Evolutionary conservation across 129 eudicot species (phyloP).

Genomic region (Glebionis coronaria): DNA sequence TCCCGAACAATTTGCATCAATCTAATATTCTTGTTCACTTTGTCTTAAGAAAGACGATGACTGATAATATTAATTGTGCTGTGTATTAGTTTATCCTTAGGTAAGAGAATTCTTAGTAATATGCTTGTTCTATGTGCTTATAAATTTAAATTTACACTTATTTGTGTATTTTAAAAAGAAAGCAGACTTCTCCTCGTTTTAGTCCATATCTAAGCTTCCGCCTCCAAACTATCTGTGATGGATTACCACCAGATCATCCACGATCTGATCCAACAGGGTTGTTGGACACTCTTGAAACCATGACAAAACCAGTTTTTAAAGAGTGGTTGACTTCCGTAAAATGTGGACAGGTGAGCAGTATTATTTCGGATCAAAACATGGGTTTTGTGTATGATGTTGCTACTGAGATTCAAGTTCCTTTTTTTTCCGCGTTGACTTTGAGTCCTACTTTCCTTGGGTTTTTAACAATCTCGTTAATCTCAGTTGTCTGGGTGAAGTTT

Average conservation of each 20-base stretch:
- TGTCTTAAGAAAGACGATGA: not conserved
- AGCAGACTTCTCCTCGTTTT: no score
- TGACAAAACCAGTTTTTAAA: constrained; percentile 33
- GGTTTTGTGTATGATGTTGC: constrained; percentile 45
- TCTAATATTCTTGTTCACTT: not conserved
- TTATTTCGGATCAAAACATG: constrained; percentile 55
- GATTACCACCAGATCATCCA: constrained; percentile 27
- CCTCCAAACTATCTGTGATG: constrained; percentile 25
- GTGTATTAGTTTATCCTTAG: no score
- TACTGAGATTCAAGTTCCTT: constrained; percentile 42
- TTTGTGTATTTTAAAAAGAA: no score
- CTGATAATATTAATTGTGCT: no score
- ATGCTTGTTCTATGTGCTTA: no score
- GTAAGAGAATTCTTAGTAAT: no score
- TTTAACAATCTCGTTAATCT: constrained; percentile 45
- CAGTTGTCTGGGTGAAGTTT: constrained; percentile 47
- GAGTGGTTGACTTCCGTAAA: constrained; percentile 26
- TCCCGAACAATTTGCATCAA: not conserved
- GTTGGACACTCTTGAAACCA: constrained; percentile 22
- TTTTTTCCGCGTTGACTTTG: constrained; percentile 46
- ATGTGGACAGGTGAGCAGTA: constrained; percentile 30
- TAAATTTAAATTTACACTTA: no score
- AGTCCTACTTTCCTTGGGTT: constrained; percentile 61
- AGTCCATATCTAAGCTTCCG: constrained; percentile 17
- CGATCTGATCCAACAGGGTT: constrained; percentile 17